Evolutionary conservation across 1,139 yeast genomes (phyloP).

Genomic region (Saccharomyces pastorianus): DNA sequence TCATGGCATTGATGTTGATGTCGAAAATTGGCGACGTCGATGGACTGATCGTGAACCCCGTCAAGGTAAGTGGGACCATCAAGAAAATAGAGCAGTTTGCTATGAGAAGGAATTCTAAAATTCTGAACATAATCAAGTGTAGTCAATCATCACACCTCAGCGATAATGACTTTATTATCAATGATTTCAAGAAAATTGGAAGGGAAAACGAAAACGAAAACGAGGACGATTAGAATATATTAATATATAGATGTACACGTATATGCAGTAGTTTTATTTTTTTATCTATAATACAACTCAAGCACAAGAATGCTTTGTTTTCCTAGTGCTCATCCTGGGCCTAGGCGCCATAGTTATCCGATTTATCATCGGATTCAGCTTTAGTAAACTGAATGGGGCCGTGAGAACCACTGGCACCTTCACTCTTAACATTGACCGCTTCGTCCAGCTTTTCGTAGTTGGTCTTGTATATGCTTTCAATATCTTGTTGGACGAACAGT

Average conservation of each 20-base stretch:
- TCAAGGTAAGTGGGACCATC: constrained; percentile 80
- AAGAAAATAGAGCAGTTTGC: constrained; percentile 72
- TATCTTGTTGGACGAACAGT: constrained; percentile 46
- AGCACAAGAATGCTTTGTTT: background rate
- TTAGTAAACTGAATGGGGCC: constrained; percentile 51
- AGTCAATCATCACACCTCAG: background rate
- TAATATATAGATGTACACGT: background rate
- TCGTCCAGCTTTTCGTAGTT: constrained; percentile 17
- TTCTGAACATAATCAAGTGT: constrained; percentile 30
- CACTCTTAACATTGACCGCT: constrained; percentile 30
- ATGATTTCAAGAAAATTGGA: constrained; percentile 13
- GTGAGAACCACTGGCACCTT: constrained; percentile 23
- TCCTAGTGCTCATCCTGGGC: constrained; percentile 8
- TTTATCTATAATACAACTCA: background rate
- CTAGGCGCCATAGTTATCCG: constrained; percentile 25
- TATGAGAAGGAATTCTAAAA: constrained; percentile 37
- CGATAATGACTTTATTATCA: constrained; percentile 8
- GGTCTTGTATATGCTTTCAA: constrained; percentile 43
- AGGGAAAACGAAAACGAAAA: constrained; percentile 10
- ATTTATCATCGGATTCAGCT: constrained; percentile 28
- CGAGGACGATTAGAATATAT: constrained; percentile 6
- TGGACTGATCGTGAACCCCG: constrained; percentile 50
- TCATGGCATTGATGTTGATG: constrained; percentile 67
- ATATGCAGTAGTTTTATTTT: background rate
- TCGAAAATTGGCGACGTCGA: constrained; percentile 41